These are phyloP conservation scores for Uncinocarpus reesii DNA, from an alignment of 2,329 filamentous ascomycete genomes.

Conservation along the genomic window DNA sequence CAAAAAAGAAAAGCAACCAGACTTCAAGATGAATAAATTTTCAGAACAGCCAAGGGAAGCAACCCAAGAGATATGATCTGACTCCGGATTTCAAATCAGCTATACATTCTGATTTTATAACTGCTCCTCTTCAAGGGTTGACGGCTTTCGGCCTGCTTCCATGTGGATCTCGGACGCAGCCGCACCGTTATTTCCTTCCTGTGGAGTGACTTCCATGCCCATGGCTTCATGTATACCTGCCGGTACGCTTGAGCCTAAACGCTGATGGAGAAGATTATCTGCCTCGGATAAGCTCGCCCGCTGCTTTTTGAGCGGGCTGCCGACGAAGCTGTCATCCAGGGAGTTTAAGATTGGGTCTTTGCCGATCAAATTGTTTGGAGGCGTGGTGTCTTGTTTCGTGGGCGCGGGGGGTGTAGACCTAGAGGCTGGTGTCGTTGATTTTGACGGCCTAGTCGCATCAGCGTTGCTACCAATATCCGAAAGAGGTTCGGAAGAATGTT, in stretches of 20 bases:
- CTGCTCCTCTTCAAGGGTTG: conserved; percentile 12
- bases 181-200: neutral
- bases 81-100: neutral
- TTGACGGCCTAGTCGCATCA: conserved; percentile 33
- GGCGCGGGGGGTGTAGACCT: conserved; percentile 28
- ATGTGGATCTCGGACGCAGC: conserved; percentile 7
- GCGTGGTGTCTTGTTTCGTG: conserved; percentile 28
- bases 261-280: conserved; percentile 32
- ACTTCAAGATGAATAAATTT: neutral
- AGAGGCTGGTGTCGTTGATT: conserved; percentile 32
- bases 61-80: neutral
- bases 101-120: conserved; percentile 1
- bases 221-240: conserved; percentile 32
- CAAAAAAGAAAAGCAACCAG: neutral
- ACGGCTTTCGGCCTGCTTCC: conserved; percentile 7
- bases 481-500: conserved; percentile 51
- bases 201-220: conserved; percentile 14
- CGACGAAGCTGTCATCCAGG: conserved; percentile 30
- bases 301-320: conserved; percentile 41
- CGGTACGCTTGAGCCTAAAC: conserved; percentile 33
- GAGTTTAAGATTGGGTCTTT: conserved; percentile 17
- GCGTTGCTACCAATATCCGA: conserved; percentile 28
- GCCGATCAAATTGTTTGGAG: conserved; percentile 21
- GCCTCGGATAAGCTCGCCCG: conserved; percentile 37
- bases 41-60: neutral